phyloP scores from a whole-genome alignment of 768 basidiomycete genomes.

The Lactarius hatsudake region DNA sequence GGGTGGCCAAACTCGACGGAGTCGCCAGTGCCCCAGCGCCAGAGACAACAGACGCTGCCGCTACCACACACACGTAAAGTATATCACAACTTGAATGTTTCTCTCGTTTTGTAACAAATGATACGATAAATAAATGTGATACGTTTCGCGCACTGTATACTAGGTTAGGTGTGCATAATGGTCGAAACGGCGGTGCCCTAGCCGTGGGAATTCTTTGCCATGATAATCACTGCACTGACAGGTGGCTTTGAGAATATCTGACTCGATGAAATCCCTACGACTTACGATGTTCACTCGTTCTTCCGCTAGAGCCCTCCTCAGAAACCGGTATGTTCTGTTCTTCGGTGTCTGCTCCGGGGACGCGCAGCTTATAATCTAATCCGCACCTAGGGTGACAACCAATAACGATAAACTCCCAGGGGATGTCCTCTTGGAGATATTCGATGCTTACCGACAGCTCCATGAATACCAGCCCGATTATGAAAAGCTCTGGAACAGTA shows the following conservation, averaged over 20 bases:
- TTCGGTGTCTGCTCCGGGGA: background rate
- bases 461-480: background rate
- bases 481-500: background rate
- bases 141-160: background rate
- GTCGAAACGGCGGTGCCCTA: no score
- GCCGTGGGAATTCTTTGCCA: no score
- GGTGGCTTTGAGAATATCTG: no score
- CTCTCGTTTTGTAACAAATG: background rate
- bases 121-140: background rate
- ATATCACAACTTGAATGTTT: background rate
- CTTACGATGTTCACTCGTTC: background rate
- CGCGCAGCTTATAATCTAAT: background rate
- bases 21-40: background rate
- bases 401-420: background rate
- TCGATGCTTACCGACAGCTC: background rate
- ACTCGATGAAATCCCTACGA: no score
- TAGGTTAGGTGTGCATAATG: background rate
- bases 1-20: no score
- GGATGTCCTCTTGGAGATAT: conserved; percentile 8
- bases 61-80: background rate
- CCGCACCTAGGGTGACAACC: background rate
- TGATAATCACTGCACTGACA: no score
- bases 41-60: conserved; percentile 1
- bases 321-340: background rate
- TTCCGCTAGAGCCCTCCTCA: background rate